Evolutionary conservation across 768 basidiomycete genomes (phyloP).

Genomic region (Trametes elegans): DNA sequence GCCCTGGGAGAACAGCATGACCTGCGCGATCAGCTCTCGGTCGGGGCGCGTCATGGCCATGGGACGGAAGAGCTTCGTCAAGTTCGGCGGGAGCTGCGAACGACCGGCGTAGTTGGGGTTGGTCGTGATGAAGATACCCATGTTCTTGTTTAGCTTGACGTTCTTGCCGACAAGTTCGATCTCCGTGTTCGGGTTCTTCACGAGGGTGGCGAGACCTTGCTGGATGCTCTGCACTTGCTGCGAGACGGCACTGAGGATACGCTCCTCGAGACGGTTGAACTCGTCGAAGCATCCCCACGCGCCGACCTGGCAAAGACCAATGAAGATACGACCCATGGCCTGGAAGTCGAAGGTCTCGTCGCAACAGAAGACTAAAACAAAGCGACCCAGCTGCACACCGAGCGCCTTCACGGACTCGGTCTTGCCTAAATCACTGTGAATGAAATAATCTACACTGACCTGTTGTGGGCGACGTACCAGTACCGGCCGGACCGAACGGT

Average conservation of each 20-base stretch:
- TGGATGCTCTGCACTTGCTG: slow-evolving; percentile 99
- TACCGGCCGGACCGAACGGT: slow-evolving; percentile 98
- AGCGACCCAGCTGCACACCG: slow-evolving; percentile 94
- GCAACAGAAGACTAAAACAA: slow-evolving; percentile 99
- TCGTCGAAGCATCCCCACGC: slow-evolving; percentile 99
- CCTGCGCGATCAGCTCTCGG: slow-evolving; percentile 97
- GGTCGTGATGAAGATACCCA: slow-evolving; percentile 98
- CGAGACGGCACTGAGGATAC: slow-evolving; percentile 96
- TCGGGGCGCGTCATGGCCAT: slow-evolving; percentile 99
- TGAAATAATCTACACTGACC: slow-evolving; percentile 3
- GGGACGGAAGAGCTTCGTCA: slow-evolving; percentile 91
- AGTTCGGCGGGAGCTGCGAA: slow-evolving; percentile 82
- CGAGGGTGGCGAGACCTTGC: slow-evolving; percentile 84
- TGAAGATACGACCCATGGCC: slow-evolving; percentile 99
- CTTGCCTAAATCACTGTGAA: slow-evolving; percentile 60
- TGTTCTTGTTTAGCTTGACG: slow-evolving; percentile 90
- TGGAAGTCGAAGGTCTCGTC: slow-evolving; percentile 99
- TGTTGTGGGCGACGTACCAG: slow-evolving; percentile 49
- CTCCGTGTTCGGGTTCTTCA: slow-evolving; percentile 81
- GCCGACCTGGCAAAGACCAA: slow-evolving; percentile 97
- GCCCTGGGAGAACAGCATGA: slow-evolving; percentile 99
- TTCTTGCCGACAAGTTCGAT: slow-evolving; percentile 96
- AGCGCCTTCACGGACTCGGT: slow-evolving; percentile 99
- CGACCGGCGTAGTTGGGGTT: slow-evolving; percentile 99
- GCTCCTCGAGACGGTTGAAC: slow-evolving; percentile 97